These are phyloP conservation scores for Colletotrichum sp. DNA, from an alignment of 2,329 filamentous ascomycete species.

Conservation along the genomic window DNA sequence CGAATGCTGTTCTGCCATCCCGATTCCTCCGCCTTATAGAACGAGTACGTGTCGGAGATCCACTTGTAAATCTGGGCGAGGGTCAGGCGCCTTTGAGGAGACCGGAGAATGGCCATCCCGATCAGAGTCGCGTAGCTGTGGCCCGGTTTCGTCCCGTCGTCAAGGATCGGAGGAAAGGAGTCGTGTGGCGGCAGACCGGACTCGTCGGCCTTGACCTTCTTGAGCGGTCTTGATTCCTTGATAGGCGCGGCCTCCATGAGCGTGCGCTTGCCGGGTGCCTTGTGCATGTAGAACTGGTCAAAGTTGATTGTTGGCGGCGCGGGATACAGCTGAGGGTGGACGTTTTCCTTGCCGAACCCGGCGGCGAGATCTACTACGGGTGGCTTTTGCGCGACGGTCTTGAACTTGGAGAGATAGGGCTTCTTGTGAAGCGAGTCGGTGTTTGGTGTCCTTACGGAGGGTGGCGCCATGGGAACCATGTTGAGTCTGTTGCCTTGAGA, in stretches of 20 bases:
- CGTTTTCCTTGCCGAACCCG: constrained; percentile 61
- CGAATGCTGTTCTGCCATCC: constrained; percentile 99
- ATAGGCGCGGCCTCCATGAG: constrained; percentile 77
- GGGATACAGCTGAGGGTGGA: constrained; percentile 56
- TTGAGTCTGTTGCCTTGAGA: constrained; percentile 66
- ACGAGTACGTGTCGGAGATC: constrained; percentile 94
- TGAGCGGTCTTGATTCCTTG: constrained; percentile 69
- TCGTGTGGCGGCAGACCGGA: constrained; percentile 68
- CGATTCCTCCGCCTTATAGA: constrained; percentile 82
- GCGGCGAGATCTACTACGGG: constrained; percentile 43
- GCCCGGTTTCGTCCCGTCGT: constrained; percentile 87
- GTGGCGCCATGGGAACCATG: constrained; percentile 71
- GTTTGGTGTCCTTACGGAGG: constrained; percentile 54
- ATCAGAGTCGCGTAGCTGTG: constrained; percentile 96
- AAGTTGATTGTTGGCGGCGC: constrained; percentile 52
- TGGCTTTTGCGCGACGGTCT: constrained; percentile 60
- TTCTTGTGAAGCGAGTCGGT: constrained; percentile 77
- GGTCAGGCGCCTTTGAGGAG: constrained; percentile 82
- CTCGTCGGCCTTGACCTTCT: constrained; percentile 71
- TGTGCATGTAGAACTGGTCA: constrained; percentile 56
- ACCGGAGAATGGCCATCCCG: constrained; percentile 93
- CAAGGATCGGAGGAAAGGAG: constrained; percentile 81
- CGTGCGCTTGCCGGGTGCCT: constrained; percentile 61
- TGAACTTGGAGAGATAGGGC: constrained; percentile 63
- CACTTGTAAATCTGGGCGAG: constrained; percentile 98